phyloP scores from a whole-genome alignment of 116 monocot species.

The Cymodocea nodosa region DNA sequence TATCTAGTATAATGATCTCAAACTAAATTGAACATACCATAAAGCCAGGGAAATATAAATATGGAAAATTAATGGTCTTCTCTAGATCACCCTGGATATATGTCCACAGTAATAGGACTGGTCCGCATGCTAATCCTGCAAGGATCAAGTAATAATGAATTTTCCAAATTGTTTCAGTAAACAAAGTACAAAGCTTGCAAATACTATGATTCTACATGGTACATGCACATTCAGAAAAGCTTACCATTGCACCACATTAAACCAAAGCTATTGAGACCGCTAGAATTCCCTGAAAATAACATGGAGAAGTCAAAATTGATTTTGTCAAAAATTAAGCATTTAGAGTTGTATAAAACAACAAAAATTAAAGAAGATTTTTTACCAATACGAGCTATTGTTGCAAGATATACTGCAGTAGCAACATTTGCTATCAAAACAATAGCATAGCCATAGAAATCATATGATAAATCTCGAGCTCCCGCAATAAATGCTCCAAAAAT shows the following conservation, averaged over 20 bases:
- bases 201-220: neutral
- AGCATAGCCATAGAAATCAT: slow-evolving; percentile 74
- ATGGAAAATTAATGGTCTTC: slow-evolving; percentile 52
- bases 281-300: slow-evolving; percentile 62
- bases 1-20: too few relatives aligned
- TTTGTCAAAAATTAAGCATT: neutral
- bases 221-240: neutral
- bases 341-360: slow-evolving; percentile 14
- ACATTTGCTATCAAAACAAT: slow-evolving; percentile 88
- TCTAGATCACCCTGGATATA: slow-evolving; percentile 65
- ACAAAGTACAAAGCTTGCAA: neutral
- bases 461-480: slow-evolving; percentile 87
- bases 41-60: slow-evolving; percentile 72
- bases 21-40: slow-evolving; percentile 32
- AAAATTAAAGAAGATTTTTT: slow-evolving; percentile 6
- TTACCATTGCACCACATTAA: slow-evolving; percentile 99
- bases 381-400: slow-evolving; percentile 94
- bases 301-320: neutral
- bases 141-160: neutral
- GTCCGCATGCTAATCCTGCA: slow-evolving; percentile 85
- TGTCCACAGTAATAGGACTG: slow-evolving; percentile 78
- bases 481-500: slow-evolving; percentile 95
- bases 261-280: slow-evolving; percentile 97
- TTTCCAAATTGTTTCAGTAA: neutral
- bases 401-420: slow-evolving; percentile 91